These are phyloP conservation scores for Isabelozyma gotoi DNA, from an alignment of 805 yeast species.

Conservation along the genomic window DNA sequence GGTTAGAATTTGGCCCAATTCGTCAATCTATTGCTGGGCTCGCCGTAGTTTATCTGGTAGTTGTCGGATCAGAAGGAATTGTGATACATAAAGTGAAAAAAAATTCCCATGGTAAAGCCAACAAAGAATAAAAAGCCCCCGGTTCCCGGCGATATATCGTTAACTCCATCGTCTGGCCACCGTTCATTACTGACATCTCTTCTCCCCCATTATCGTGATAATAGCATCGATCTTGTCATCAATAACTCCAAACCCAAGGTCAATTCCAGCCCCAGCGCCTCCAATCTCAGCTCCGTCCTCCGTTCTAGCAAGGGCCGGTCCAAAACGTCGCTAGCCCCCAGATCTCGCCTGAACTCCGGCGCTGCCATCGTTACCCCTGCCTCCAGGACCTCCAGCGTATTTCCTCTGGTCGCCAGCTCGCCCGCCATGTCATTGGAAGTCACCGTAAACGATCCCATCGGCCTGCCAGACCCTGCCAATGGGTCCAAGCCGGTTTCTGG, in stretches of 20 bases:
- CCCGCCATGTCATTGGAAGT: no score
- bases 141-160: not conserved
- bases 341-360: not conserved
- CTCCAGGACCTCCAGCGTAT: no score
- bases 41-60: not conserved
- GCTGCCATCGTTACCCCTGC: no score
- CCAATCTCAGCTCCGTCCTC: not conserved
- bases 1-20: not conserved
- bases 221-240: not conserved
- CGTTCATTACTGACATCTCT: not conserved
- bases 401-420: no score
- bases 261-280: not conserved
- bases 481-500: no score
- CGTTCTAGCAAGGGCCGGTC: not conserved
- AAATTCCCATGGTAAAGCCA: not conserved
- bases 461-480: no score
- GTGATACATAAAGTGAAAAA: not conserved
- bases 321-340: not conserved
- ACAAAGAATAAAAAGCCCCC: not conserved
- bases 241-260: not conserved
- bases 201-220: not conserved
- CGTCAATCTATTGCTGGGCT: not conserved
- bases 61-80: not conserved
- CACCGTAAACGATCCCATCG: no score
- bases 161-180: not conserved